These are phyloP conservation scores for Apiotrichum domesticum DNA, from an alignment of 1,284 basidiomycete species.

Conservation along the genomic window DNA sequence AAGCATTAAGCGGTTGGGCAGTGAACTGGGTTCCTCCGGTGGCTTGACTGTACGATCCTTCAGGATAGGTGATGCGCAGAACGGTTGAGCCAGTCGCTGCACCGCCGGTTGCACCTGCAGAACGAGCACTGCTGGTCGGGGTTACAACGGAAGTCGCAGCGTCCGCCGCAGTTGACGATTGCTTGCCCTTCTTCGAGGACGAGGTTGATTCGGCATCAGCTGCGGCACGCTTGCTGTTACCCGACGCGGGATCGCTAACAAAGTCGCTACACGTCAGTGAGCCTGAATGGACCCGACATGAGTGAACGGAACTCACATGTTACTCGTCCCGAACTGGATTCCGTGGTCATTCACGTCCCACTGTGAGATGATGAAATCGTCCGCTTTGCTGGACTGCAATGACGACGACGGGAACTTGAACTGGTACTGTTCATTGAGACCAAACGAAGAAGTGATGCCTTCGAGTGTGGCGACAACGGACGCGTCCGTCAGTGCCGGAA, in stretches of 20 bases:
- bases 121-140: background rate
- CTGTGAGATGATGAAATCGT: constrained; percentile 23
- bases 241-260: constrained; percentile 27
- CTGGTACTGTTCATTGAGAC: constrained; percentile 22
- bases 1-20: constrained; percentile 28
- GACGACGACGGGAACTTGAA: constrained; percentile 28
- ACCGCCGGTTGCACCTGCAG: background rate
- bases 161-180: constrained; percentile 5
- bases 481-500: background rate
- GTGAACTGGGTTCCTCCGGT: constrained; percentile 48
- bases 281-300: background rate
- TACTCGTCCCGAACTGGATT: constrained; percentile 27
- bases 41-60: constrained; percentile 40
- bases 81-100: constrained; percentile 25
- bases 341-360: constrained; percentile 31
- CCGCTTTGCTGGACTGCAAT: constrained; percentile 21
- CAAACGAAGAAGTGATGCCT: constrained; percentile 8
- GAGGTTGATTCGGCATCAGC: background rate
- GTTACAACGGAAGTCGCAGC: constrained; percentile 9
- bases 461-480: background rate
- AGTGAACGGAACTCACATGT: constrained; percentile 25
- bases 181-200: constrained; percentile 1
- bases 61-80: constrained; percentile 40
- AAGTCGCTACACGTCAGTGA: constrained; percentile 19
- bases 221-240: background rate